Percentiles rank a stretch among this genome's conserved stretches.
Evolutionary conservation across 768 basidiomycete species (phyloP).

Genomic region (Lactifluus piperatus): DNA sequence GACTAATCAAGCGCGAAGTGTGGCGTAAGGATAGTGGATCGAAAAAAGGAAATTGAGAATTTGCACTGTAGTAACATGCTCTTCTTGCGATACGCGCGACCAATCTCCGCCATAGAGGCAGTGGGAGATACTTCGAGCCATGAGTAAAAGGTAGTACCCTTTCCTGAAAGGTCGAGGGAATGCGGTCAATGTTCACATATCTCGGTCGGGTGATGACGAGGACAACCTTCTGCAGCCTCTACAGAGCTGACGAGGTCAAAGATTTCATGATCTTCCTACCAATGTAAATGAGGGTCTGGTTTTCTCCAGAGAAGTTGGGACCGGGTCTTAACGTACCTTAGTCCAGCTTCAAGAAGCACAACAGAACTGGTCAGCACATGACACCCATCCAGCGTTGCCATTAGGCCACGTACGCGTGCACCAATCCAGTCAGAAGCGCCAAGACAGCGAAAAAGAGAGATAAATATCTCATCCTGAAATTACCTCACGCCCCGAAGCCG

Average conservation of each 20-base stretch:
- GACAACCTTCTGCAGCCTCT: constrained; percentile 67
- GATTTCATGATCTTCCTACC: constrained; percentile 89
- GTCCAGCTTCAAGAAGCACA: constrained; percentile 48
- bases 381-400: background rate
- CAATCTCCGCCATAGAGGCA: constrained; percentile 69
- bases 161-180: constrained; percentile 37
- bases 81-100: constrained; percentile 85
- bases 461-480: constrained; percentile 41
- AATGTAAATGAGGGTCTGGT: background rate
- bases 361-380: background rate
- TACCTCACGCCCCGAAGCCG: background rate
- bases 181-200: background rate
- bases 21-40: background rate
- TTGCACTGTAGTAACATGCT: constrained; percentile 85
- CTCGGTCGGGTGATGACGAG: background rate
- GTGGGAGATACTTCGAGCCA: constrained; percentile 76
- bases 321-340: constrained; percentile 36
- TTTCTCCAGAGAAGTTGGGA: background rate
- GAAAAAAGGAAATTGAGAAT: background rate
- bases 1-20: constrained; percentile 32
- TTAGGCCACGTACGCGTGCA: constrained; percentile 46
- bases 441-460: constrained; percentile 41
- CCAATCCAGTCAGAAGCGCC: constrained; percentile 43
- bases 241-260: constrained; percentile 85
- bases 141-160: constrained; percentile 92